These are phyloP conservation scores for Trichophyton rubrum DNA, from an alignment of 2,329 filamentous ascomycete genomes.

Conservation along the genomic window DNA sequence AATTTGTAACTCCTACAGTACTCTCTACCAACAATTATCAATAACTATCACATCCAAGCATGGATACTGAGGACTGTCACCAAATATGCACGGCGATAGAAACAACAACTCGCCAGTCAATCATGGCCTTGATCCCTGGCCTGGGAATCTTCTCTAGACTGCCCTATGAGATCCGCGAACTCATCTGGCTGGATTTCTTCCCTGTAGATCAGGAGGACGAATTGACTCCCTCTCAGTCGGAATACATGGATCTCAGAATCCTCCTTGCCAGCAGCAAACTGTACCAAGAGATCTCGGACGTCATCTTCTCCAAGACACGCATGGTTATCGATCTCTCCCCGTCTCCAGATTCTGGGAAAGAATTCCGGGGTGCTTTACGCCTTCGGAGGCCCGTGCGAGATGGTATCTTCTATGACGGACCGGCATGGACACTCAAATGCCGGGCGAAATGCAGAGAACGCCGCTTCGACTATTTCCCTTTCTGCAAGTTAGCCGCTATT, in stretches of 20 bases:
- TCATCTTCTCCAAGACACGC: background rate
- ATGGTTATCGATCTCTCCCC: background rate
- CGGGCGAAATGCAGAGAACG: too few species aligned
- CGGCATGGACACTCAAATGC: background rate
- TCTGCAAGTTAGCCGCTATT: background rate
- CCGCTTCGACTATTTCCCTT: background rate
- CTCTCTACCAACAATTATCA: too few species aligned
- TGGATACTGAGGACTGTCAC: too few species aligned
- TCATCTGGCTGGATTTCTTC: background rate
- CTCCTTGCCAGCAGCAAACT: background rate
- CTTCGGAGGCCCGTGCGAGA: background rate
- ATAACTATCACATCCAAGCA: too few species aligned
- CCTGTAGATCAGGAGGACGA: background rate
- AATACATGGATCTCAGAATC: background rate
- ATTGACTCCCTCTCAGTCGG: background rate
- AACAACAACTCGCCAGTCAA: too few species aligned
- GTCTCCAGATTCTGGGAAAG: too few species aligned
- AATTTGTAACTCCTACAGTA: too few species aligned
- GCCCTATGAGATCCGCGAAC: constrained; percentile 7
- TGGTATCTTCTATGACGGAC: background rate
- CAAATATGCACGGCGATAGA: too few species aligned
- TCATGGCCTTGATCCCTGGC: background rate
- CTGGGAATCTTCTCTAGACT: background rate
- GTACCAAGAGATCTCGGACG: background rate
- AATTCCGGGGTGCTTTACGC: background rate